phyloP scores from a whole-genome alignment of 331 rosid species.

The Phaseolus coccineus region DNA sequence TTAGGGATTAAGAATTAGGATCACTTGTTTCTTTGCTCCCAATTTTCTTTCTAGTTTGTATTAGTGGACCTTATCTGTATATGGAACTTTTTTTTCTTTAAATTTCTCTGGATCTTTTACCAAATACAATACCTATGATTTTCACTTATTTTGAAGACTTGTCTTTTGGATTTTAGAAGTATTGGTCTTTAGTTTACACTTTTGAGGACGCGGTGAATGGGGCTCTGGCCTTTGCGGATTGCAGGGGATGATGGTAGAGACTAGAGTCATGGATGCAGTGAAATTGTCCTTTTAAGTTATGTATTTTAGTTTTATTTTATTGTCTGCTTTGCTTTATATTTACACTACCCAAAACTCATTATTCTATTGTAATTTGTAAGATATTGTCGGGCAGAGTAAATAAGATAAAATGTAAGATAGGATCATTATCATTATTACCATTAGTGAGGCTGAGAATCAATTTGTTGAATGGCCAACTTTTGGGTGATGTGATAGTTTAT shows the following conservation, averaged over 20 bases:
- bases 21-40: slow-evolving; percentile 15
- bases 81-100: slow-evolving; percentile 4
- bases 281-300: not conserved
- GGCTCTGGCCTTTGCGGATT: slow-evolving; percentile 44
- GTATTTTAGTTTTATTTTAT: not conserved
- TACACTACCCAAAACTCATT: not conserved
- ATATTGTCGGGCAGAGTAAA: slow-evolving; percentile 1
- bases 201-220: not conserved
- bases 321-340: slow-evolving; percentile 6
- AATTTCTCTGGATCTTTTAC: slow-evolving; percentile 5
- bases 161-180: slow-evolving; percentile 1
- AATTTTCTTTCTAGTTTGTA: slow-evolving; percentile 34
- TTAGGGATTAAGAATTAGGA: slow-evolving; percentile 16
- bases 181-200: slow-evolving; percentile 12
- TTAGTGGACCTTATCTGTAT: slow-evolving; percentile 39
- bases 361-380: not conserved
- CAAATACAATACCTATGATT: not conserved
- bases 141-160: not conserved
- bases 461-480: not conserved
- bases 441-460: not conserved
- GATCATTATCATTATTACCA: not conserved
- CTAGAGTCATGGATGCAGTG: not conserved
- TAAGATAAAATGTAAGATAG: not conserved
- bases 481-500: slow-evolving; percentile 21
- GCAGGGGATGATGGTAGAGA: slow-evolving; percentile 38